phyloP scores from a whole-genome alignment of 1,284 basidiomycete genomes.

The Ceratobasidium theobromae region DNA sequence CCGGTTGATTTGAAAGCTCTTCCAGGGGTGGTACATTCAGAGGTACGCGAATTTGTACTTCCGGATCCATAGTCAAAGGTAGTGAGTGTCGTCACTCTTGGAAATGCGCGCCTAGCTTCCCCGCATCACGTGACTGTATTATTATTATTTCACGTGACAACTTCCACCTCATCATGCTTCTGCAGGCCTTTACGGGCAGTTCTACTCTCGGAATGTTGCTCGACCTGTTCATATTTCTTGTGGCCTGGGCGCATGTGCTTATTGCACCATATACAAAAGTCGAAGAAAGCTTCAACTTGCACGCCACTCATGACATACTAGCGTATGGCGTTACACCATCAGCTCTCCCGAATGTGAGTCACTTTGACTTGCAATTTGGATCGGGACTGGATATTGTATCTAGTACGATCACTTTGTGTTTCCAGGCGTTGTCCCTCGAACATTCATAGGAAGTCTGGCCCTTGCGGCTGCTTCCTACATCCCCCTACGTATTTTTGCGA shows the following conservation, averaged over 20 bases:
- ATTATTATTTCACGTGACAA: background rate
- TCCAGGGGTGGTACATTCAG: constrained; percentile 18
- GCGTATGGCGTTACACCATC: constrained; percentile 62
- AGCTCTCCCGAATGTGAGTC: constrained; percentile 55
- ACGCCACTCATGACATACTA: constrained; percentile 87
- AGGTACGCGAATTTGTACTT: constrained; percentile 25
- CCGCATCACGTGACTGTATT: constrained; percentile 22
- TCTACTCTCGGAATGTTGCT: constrained; percentile 38
- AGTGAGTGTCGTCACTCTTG: background rate
- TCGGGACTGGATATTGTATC: constrained; percentile 11
- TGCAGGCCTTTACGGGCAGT: background rate
- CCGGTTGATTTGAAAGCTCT: constrained; percentile 39
- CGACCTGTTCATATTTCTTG: constrained; percentile 59
- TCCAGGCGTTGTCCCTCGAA: constrained; percentile 86
- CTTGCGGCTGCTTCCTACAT: constrained; percentile 56
- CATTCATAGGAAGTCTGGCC: constrained; percentile 73
- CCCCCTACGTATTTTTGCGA: constrained; percentile 48
- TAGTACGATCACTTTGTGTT: constrained; percentile 91
- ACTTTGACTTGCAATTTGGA: constrained; percentile 13
- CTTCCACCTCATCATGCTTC: constrained; percentile 9
- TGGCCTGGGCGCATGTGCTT: constrained; percentile 66
- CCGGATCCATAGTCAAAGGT: constrained; percentile 7
- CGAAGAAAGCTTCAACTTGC: constrained; percentile 95
- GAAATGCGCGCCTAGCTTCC: background rate
- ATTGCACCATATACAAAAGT: constrained; percentile 92